These are phyloP conservation scores for Hypomyces perniciosus DNA, from an alignment of 2,329 filamentous ascomycete species.

Conservation along the genomic window DNA sequence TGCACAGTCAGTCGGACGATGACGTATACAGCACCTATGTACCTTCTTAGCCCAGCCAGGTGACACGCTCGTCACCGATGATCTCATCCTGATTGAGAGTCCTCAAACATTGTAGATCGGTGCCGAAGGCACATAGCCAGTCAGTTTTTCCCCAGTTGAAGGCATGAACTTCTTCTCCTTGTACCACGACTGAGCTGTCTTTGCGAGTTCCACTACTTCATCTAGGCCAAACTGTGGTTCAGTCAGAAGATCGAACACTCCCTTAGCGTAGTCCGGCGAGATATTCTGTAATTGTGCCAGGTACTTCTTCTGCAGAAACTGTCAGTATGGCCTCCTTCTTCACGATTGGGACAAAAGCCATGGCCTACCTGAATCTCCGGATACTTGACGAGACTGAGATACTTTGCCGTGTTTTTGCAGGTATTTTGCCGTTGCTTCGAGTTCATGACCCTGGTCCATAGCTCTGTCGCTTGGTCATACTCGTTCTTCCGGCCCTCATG, in stretches of 20 bases:
- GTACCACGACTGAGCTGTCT: conserved; percentile 39
- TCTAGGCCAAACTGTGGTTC: conserved; percentile 38
- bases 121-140: conserved; percentile 30
- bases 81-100: no score
- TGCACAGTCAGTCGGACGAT: no score
- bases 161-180: conserved; percentile 42
- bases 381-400: conserved; percentile 37
- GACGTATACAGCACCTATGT: no score
- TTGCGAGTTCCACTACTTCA: conserved; percentile 38
- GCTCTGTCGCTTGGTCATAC: conserved; percentile 44
- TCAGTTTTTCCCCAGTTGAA: conserved; percentile 30
- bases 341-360: no score
- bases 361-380: conserved; percentile 38
- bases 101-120: conserved; percentile 26
- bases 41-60: no score
- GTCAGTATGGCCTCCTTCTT: no score
- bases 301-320: no score
- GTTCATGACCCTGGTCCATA: conserved; percentile 45
- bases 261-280: conserved; percentile 38
- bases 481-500: conserved; percentile 48
- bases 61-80: no score
- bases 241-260: conserved; percentile 39
- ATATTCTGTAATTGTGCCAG: conserved; percentile 41
- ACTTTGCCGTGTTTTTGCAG: conserved; percentile 42
- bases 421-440: conserved; percentile 37